phyloP scores from a whole-genome alignment of 805 yeast genomes.

The Wickerhamiella siamensis region DNA sequence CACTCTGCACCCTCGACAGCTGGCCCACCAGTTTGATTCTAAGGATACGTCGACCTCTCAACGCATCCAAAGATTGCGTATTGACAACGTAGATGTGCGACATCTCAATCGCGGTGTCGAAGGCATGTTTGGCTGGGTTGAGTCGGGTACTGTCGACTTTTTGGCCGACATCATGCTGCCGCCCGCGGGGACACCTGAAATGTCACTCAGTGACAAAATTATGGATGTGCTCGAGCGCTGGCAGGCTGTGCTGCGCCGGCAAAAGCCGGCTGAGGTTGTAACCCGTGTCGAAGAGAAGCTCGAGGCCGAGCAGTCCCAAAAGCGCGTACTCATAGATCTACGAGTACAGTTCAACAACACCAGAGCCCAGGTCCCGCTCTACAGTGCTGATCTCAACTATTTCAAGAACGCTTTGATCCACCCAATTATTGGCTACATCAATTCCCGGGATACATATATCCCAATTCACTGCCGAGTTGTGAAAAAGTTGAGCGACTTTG shows the following conservation, averaged over 20 bases:
- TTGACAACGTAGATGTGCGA: slow-evolving; percentile 74
- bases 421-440: slow-evolving; percentile 92
- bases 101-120: slow-evolving; percentile 74
- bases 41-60: slow-evolving; percentile 26
- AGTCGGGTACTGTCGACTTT: slow-evolving; percentile 83
- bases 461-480: slow-evolving; percentile 74
- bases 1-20: slow-evolving; percentile 71
- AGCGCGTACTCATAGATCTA: slow-evolving; percentile 63
- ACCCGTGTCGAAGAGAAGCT: slow-evolving; percentile 21
- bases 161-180: slow-evolving; percentile 70
- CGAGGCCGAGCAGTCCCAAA: slow-evolving; percentile 27
- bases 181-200: slow-evolving; percentile 48
- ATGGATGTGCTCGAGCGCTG: slow-evolving; percentile 29
- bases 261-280: slow-evolving; percentile 14
- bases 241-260: slow-evolving; percentile 20
- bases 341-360: slow-evolving; percentile 71
- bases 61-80: slow-evolving; percentile 53
- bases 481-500: slow-evolving; percentile 68
- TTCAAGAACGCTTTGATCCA: slow-evolving; percentile 81
- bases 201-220: slow-evolving; percentile 27
- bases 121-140: slow-evolving; percentile 97
- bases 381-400: slow-evolving; percentile 77
- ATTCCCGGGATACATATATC: slow-evolving; percentile 75
- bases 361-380: slow-evolving; percentile 76
- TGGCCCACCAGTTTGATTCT: slow-evolving; percentile 30